These are phyloP conservation scores for Arabis alpina DNA, from an alignment of 345 rosid species.

Conservation along the genomic window DNA sequence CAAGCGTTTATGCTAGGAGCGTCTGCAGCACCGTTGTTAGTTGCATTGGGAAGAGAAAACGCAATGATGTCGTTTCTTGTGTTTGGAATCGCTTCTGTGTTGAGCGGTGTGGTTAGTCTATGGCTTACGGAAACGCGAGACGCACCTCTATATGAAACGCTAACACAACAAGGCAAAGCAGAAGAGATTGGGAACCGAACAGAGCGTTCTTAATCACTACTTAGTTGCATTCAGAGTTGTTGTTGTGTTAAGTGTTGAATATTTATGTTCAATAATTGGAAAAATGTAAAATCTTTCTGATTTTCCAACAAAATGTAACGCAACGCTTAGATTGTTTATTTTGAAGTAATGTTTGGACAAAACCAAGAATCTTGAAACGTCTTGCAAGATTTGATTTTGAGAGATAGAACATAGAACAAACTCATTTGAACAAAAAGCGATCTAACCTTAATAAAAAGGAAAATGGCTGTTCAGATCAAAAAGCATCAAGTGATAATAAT, in stretches of 20 bases:
- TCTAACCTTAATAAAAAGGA: constrained; percentile 31
- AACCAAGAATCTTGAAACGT: neutral
- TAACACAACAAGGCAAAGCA: constrained; percentile 54
- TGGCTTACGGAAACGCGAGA: constrained; percentile 70
- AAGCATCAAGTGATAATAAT: constrained; percentile 30
- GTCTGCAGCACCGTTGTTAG: constrained; percentile 66
- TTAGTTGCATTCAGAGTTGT: too few species aligned
- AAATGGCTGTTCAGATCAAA: constrained; percentile 35
- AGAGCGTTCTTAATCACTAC: neutral
- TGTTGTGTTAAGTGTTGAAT: neutral
- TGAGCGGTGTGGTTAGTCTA: constrained; percentile 57
- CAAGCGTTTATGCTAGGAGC: constrained; percentile 80
- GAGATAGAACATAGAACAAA: constrained; percentile 25
- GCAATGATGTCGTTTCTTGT: constrained; percentile 59
- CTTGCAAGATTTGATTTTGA: neutral
- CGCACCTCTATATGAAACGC: constrained; percentile 69
- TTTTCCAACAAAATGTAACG: constrained; percentile 12
- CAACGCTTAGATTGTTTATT: constrained; percentile 5
- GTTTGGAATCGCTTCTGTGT: constrained; percentile 56
- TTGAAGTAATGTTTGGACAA: neutral
- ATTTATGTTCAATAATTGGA: constrained; percentile 28
- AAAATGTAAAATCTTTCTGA: constrained; percentile 11
- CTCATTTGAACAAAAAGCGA: constrained; percentile 28
- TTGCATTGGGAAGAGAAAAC: constrained; percentile 58
- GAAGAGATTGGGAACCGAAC: constrained; percentile 44